Percentiles rank a stretch among this genome's conserved stretches.
phyloP scores from a whole-genome alignment of 768 basidiomycete species.

The Mycena indigotica region DNA sequence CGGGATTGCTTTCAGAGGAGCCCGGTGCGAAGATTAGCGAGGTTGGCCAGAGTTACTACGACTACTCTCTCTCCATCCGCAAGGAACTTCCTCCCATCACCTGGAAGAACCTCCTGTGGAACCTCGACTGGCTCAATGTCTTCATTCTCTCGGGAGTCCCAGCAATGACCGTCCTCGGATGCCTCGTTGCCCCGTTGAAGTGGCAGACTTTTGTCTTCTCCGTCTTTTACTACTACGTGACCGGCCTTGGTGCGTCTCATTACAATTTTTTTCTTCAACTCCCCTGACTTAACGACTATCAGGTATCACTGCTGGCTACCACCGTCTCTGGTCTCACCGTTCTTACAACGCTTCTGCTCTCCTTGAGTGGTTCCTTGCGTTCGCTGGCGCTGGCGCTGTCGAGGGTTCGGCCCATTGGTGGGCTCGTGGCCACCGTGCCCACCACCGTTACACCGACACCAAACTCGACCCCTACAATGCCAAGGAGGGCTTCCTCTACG shows the following conservation, averaged over 20 bases:
- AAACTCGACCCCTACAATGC: conserved; percentile 96
- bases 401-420: conserved; percentile 99
- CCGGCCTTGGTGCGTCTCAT: conserved; percentile 68
- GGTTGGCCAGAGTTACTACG: conserved; percentile 1
- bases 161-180: conserved; percentile 71
- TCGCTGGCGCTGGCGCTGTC: conserved; percentile 88
- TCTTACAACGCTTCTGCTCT: conserved; percentile 89
- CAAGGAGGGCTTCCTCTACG: conserved; percentile 83
- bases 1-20: background rate
- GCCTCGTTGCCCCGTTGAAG: conserved; percentile 62
- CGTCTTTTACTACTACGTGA: conserved; percentile 43
- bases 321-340: conserved; percentile 96
- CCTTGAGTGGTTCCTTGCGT: conserved; percentile 81
- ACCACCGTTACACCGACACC: conserved; percentile 96
- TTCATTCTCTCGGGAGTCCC: conserved; percentile 77
- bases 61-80: background rate
- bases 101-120: conserved; percentile 1
- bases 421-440: conserved; percentile 96
- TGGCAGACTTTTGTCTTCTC: conserved; percentile 69
- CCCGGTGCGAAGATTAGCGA: background rate
- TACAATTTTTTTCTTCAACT: background rate
- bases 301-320: conserved; percentile 94
- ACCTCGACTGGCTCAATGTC: conserved; percentile 82
- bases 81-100: background rate
- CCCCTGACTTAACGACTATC: background rate